phyloP scores from a whole-genome alignment of 257 asterid species.

The Jacaranda mimosifolia region DNA sequence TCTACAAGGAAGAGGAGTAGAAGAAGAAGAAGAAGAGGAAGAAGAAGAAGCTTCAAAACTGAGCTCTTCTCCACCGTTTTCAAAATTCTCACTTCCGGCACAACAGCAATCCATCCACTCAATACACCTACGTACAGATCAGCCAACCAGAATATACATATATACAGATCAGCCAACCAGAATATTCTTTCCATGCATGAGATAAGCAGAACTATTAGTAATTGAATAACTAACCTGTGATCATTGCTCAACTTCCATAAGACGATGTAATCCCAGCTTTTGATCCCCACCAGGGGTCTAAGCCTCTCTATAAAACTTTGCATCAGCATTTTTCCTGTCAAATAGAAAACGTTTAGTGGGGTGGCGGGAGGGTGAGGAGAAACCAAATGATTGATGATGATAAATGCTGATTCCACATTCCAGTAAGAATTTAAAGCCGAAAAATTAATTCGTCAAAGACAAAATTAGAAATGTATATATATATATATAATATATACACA shows the following conservation, averaged over 20 bases:
- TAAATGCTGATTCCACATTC: neutral
- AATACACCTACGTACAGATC: constrained; percentile 59
- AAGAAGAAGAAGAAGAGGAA: too few relatives aligned
- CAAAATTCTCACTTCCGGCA: constrained; percentile 61
- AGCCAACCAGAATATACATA: constrained; percentile 47
- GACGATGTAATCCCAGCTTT: constrained; percentile 82
- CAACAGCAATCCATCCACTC: constrained; percentile 89
- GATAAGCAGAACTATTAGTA: neutral
- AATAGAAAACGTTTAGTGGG: neutral
- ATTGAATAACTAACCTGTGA: constrained; percentile 50
- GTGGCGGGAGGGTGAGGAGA: too few relatives aligned
- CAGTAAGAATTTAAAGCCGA: too few relatives aligned
- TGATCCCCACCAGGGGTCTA: constrained; percentile 65
- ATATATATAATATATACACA: too few relatives aligned
- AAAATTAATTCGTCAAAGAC: too few relatives aligned
- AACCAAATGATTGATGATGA: neutral
- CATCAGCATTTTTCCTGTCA: constrained; percentile 59
- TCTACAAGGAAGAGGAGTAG: constrained; percentile 67
- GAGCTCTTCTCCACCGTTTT: constrained; percentile 51
- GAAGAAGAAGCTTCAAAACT: constrained; percentile 47
- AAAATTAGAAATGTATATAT: too few relatives aligned
- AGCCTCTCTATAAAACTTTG: constrained; percentile 67
- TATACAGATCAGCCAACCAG: constrained; percentile 5
- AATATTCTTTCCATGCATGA: neutral
- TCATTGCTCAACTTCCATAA: constrained; percentile 76